A percentile compares a stretch with the other conserved stretches of the same genome.
Conservation (phyloP, 768 basidiomycete genomes). For the Astraeus odoratus region DNA sequence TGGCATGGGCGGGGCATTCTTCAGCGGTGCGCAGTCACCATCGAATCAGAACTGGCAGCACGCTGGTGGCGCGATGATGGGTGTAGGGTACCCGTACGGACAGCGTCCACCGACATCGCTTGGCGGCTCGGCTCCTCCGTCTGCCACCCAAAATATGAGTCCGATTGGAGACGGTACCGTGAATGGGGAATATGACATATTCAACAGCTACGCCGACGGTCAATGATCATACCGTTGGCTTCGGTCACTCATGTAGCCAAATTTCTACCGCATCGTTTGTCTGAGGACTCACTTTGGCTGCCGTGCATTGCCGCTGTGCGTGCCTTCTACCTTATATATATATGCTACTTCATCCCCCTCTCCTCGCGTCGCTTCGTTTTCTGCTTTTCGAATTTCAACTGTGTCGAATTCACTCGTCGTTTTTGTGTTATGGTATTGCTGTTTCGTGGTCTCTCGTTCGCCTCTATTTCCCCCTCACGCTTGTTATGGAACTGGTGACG, state of each 20-base stretch:
- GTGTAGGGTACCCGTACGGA: conserved; percentile 23
- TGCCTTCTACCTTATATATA: conserved; percentile 7
- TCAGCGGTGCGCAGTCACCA: conserved; percentile 18
- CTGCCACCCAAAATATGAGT: conserved; percentile 29
- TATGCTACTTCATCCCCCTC: conserved; percentile 7
- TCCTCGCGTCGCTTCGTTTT: conserved; percentile 10
- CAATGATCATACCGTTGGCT: conserved; percentile 21
- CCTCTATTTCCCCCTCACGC: too few species aligned
- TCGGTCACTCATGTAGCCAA: conserved; percentile 16
- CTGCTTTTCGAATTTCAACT: not conserved
- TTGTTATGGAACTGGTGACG: too few species aligned
- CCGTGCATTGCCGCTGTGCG: conserved; percentile 7
- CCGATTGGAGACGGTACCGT: conserved; percentile 37
- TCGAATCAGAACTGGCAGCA: conserved; percentile 25
- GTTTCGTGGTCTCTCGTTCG: not conserved
- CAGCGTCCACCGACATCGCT: conserved; percentile 26
- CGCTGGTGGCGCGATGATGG: conserved; percentile 20
- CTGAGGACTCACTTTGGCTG: too few species aligned
- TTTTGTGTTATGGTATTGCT: not conserved
- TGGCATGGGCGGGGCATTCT: conserved; percentile 17
- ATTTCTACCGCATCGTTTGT: too few species aligned
- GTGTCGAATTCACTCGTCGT: not conserved
- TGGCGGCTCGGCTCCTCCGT: not conserved
- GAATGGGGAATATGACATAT: conserved; percentile 47
- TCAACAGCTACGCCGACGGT: conserved; percentile 53